These are phyloP conservation scores for Arthrinium phaeospermum DNA, from an alignment of 2,329 filamentous ascomycete species.

Conservation along the genomic window DNA sequence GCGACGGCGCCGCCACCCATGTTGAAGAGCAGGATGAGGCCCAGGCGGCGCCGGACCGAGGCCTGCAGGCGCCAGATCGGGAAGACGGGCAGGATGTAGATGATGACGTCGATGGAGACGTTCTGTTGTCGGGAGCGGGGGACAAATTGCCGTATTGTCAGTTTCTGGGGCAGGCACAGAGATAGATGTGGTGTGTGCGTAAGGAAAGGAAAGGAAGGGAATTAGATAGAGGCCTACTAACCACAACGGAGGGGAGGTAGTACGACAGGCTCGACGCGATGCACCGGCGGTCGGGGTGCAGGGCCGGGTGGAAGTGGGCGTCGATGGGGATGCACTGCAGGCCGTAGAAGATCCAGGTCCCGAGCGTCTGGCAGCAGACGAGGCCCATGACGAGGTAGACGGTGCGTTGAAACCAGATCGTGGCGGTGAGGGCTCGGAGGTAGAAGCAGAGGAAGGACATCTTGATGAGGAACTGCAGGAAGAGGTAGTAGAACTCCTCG, in stretches of 20 bases:
- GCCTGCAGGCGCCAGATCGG: slow-evolving; percentile 51
- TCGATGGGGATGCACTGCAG: slow-evolving; percentile 40
- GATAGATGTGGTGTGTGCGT: too few relatives aligned
- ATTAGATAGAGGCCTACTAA: too few relatives aligned
- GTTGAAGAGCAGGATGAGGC: slow-evolving; percentile 33
- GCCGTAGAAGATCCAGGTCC: slow-evolving; percentile 36
- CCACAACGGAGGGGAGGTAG: background rate
- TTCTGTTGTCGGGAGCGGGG: slow-evolving; percentile 5
- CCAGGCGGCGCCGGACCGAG: slow-evolving; percentile 34
- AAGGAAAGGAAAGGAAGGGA: too few relatives aligned
- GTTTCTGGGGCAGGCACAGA: too few relatives aligned
- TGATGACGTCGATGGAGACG: slow-evolving; percentile 30
- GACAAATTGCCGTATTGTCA: background rate
- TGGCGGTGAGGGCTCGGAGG: slow-evolving; percentile 34
- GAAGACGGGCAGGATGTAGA: slow-evolving; percentile 42
- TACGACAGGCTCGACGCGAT: slow-evolving; percentile 21
- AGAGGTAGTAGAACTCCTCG: slow-evolving; percentile 40
- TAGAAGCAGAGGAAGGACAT: slow-evolving; percentile 42
- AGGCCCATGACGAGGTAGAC: slow-evolving; percentile 35
- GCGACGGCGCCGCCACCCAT: slow-evolving; percentile 38
- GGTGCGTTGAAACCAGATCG: slow-evolving; percentile 30
- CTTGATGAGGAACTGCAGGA: slow-evolving; percentile 40
- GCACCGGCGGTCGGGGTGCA: slow-evolving; percentile 33
- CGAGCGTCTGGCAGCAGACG: slow-evolving; percentile 32
- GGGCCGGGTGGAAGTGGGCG: slow-evolving; percentile 35